Base-by-base conservation (phyloP, 345 rosid genomes). In the Alliaria petiolata region DNA sequence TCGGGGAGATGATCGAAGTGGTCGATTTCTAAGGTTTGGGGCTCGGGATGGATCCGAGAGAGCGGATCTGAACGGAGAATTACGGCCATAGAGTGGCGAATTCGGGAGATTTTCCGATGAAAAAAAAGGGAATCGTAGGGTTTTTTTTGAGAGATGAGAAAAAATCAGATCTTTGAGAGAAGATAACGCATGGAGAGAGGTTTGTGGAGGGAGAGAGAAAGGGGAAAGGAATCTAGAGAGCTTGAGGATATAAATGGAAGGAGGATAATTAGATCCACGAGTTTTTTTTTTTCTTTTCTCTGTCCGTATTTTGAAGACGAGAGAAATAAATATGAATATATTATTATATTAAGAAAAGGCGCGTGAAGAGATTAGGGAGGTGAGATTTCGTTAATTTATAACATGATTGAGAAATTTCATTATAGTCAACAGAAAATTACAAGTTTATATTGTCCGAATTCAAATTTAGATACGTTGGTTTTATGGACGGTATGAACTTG, bases 1-100 rank as follows among this genome's bases (percentile, higher is more conserved):
- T 92, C 97, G 0, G 96, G 98, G 1, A 95, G 83, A 7, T 85
- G 78, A 81, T 95, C 99, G 82, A 91, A 85, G 83, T 83, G 95
- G 85, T 95, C 96, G 76, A 79, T 61, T 13, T 14, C 1, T 13
- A 44, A 4, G 47, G 49, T 20, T 52, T 73, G 56, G 0, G 67
- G 84, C 12, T 79, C 84, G 0, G 93, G 89, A 46, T 77, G 78
- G 79, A 87, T 81, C 22, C 84, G 58, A 31, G 87, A 78, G 35
- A 80, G 70, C 25, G 80, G 90, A 87, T 88, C 96, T 80, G 84
- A 52, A 14, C 82, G 83, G 22, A 35, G 67, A 17, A 62, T 76
- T 0, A 65, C n/a, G 0, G 78, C 26, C 81, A 82, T 79, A 7
- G 11, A 14, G 22, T 13, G 25, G 25, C 25, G 25, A 22, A 22